Base-by-base conservation (phyloP, 441 rosid genomes). In the Euphorbia corollata region DNA sequence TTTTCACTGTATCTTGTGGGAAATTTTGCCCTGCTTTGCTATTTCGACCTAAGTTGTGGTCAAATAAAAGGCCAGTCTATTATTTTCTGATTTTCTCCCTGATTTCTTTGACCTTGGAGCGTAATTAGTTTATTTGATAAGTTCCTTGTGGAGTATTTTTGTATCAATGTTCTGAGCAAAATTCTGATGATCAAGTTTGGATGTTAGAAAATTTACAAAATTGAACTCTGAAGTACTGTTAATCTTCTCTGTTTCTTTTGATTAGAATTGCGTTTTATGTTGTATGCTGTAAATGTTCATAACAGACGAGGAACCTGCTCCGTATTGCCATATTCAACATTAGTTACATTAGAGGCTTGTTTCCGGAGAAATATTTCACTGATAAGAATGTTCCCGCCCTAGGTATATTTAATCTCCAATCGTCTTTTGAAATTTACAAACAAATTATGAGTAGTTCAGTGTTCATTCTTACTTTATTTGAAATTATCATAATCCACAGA, bases 261-360 rank as follows among this genome's bases (percentile, higher is more conserved):
- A 32, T 18, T 36, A 0, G 12, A 38, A 54, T 9, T 56, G 9
- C 30, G 10, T 24, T 45, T 53, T 65, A 20, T 54, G 51, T 54
- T 55, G 3, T 20, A 16, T 54, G 20, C 8, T 38, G 3, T 38
- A 16, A 18, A 10, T 22, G 15, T 38, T 67, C 23, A 23, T 11
- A 15, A 50, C 60, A 61, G 72, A 88, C 97, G 10, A 83, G 97
- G 85, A 92, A 90, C 78, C 71, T 90, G 80, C 96, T 95, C 16
- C 93, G 97, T 13, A 92, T 95, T 58, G 95, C 97, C 32, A 88
- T 90, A 64, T 95, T 95, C 85, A 95, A 95, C 64, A 90, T 92
- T 74, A 95, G 97, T 70, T 95, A 95, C 78, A 87, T 95, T 61
- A 87, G 97, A 81, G 99, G 97, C 13, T 85, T 95, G 71, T 92